phyloP scores from a whole-genome alignment of 2,329 filamentous ascomycete species.

The Nemania sp. region DNA sequence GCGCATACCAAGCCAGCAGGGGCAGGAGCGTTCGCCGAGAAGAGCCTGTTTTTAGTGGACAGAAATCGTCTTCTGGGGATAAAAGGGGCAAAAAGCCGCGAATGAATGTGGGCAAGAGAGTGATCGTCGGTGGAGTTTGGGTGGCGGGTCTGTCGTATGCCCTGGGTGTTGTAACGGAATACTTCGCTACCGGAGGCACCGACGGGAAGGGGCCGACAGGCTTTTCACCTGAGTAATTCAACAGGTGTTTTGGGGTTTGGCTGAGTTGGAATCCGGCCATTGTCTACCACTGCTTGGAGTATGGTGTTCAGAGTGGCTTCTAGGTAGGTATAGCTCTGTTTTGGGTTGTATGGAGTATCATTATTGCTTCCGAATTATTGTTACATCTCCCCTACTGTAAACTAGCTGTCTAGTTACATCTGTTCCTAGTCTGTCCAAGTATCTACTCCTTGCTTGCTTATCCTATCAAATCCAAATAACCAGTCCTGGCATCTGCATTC shows the following conservation, averaged over 20 bases:
- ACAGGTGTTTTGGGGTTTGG: neutral
- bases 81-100: conserved; percentile 51
- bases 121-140: conserved; percentile 66
- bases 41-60: conserved; percentile 62
- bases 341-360: neutral
- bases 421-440: neutral
- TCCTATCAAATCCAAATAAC: neutral
- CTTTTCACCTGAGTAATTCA: conserved; percentile 42
- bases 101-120: conserved; percentile 59
- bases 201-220: conserved; percentile 57
- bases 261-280: conserved; percentile 2
- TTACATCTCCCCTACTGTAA: conserved; percentile 21
- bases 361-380: conserved; percentile 9
- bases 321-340: neutral
- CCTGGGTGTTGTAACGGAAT: conserved; percentile 69
- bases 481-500: too few species aligned
- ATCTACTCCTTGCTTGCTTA: neutral
- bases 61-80: conserved; percentile 45
- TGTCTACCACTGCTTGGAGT: conserved; percentile 10
- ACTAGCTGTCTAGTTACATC: conserved; percentile 1
- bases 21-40: conserved; percentile 60
- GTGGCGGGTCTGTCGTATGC: conserved; percentile 68
- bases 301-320: conserved; percentile 24
- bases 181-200: conserved; percentile 62
- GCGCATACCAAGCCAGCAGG: conserved; percentile 56